phyloP scores from a whole-genome alignment of 2,329 filamentous ascomycete genomes.

The Calonectria pteridis region DNA sequence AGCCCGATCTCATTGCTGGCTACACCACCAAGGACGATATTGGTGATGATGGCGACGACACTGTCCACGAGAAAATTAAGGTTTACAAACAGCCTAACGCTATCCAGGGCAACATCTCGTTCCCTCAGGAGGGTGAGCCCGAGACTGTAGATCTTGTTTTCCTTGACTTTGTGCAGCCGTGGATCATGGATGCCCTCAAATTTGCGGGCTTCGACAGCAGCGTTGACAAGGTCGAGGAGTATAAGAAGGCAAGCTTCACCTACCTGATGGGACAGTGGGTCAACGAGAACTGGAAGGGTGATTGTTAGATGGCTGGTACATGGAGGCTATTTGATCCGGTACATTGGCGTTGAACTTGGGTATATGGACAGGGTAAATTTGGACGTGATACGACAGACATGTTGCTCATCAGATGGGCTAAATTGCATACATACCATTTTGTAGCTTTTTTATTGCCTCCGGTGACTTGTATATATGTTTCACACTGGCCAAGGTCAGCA shows the following conservation, averaged over 20 bases:
- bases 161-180: conserved; percentile 89
- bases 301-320: conserved; percentile 53
- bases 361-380: background rate
- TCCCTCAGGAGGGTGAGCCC: conserved; percentile 70
- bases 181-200: conserved; percentile 81
- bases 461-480: background rate
- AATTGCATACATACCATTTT: background rate
- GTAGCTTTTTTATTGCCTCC: background rate
- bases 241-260: conserved; percentile 68
- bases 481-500: background rate
- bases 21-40: conserved; percentile 93
- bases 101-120: conserved; percentile 76
- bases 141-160: conserved; percentile 89
- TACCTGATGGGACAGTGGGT: conserved; percentile 70
- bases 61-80: conserved; percentile 79
- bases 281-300: conserved; percentile 66
- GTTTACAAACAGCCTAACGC: conserved; percentile 88
- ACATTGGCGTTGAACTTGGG: conserved; percentile 16
- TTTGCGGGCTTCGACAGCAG: conserved; percentile 66
- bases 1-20: conserved; percentile 68
- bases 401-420: background rate
- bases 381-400: background rate
- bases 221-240: conserved; percentile 61
- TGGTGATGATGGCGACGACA: conserved; percentile 90
- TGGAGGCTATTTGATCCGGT: background rate